Base-by-base conservation (phyloP, 2,329 filamentous ascomycete species). In the Pseudocercospora fijiensis region DNA sequence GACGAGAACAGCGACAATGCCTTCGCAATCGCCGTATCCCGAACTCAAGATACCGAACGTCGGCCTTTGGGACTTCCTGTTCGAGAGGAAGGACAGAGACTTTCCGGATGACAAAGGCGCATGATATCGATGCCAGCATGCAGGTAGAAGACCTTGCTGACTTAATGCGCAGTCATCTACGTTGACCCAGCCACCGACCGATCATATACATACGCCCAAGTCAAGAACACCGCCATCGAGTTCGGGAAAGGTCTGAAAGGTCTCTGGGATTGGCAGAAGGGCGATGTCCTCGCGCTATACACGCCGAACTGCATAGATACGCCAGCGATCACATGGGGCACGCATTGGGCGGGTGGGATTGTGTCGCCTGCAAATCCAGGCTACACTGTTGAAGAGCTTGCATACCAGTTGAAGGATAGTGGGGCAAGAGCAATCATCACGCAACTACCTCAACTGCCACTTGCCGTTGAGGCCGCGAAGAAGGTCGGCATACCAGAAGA, bases 231-330 rank as follows among this genome's bases (percentile, higher is more conserved):
- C 11, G 89, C 91, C 0, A 78, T 87, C 45, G 84, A 87, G n/a
- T 95, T 96, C 70, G 93, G 91, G 58, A 86, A 88, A 67, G 93
- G 91, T 0, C 83, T 97, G 27, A 88, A 88, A 73, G 85, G 89
- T 18, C 77, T 83, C 20, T 94, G 88, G 84, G 83, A 87, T 51
- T 96, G 92, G 89, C 83, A 87, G 70, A 92, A 90, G 74, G 90
- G 90, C 72, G 91, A 96, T 73, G 90, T 95, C 2, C 82, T 97
- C 20, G 89, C 85, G 10, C 82, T 96, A 57, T 96, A 89, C 81
- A 88, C 91, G 2, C 90, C 92, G 20, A 97, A 97, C 76, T 88
- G 85, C 76, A 89, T 96, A 74, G 93, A 97, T 76, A 92, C 90
- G 0, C 88, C 91, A 0, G 82, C 88, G 2, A 78, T 92, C 53